These are phyloP conservation scores for Podosphaera fusca DNA, from an alignment of 2,329 filamentous ascomycete species.

Conservation along the genomic window DNA sequence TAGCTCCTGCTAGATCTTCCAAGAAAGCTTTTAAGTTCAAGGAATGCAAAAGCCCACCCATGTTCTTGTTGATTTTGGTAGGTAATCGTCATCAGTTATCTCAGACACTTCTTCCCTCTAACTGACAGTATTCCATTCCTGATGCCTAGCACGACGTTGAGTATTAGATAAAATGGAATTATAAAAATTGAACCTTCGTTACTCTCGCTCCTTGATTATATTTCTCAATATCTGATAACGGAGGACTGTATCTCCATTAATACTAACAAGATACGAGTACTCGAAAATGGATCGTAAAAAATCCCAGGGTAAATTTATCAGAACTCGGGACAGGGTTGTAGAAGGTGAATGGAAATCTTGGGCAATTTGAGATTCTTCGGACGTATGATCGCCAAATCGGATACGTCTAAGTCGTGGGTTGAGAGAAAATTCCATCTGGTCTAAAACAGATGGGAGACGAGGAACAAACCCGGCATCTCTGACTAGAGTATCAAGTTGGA, in stretches of 20 bases:
- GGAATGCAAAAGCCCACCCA: constrained; percentile 1
- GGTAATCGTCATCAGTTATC: not conserved
- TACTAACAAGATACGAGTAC: constrained; percentile 28
- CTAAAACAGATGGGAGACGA: constrained; percentile 19
- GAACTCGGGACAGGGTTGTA: constrained; percentile 35
- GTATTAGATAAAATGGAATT: constrained; percentile 9
- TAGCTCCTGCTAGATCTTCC: not conserved
- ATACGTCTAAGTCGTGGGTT: constrained; percentile 37
- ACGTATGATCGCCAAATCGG: constrained; percentile 41
- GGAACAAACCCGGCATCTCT: constrained; percentile 24
- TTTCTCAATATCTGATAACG: constrained; percentile 25
- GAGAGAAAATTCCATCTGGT: constrained; percentile 12
- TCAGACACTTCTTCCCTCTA: constrained; percentile 15
- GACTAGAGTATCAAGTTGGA: constrained; percentile 30
- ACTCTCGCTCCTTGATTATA: constrained; percentile 34
- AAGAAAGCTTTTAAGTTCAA: not conserved
- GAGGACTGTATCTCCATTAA: constrained; percentile 24
- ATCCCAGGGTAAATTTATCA: constrained; percentile 47
- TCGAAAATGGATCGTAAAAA: constrained; percentile 43
- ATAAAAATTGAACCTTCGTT: constrained; percentile 20
- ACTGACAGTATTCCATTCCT: constrained; percentile 15
- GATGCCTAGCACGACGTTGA: constrained; percentile 10
- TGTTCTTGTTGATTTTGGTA: not conserved
- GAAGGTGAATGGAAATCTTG: constrained; percentile 13
- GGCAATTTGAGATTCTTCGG: constrained; percentile 18